phyloP scores from a whole-genome alignment of 176 grass and related monocot genomes.

The Triticum turgidum region DNA sequence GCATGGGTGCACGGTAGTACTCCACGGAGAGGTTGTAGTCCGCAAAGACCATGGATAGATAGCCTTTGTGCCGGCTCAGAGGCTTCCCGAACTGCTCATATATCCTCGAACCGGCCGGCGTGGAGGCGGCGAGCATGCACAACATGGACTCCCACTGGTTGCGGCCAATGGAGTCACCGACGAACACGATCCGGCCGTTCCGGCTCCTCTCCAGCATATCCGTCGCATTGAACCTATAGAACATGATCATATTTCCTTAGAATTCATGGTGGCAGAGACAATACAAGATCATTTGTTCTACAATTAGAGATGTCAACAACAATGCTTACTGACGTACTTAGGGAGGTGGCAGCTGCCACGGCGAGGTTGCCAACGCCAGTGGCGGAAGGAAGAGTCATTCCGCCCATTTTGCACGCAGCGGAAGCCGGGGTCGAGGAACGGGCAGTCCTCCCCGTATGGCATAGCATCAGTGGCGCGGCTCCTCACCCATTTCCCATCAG shows the following conservation, averaged over 20 bases:
- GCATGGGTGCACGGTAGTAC: constrained; percentile 34
- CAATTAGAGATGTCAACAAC: neutral
- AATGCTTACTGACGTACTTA: constrained; percentile 17
- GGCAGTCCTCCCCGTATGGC: neutral
- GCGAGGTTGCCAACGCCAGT: constrained; percentile 56
- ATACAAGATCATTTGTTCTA: neutral
- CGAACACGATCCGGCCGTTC: constrained; percentile 40
- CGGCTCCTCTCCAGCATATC: constrained; percentile 42
- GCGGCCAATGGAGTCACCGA: constrained; percentile 35
- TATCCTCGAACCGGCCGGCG: neutral
- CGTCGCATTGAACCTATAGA: constrained; percentile 25
- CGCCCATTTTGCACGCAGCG: constrained; percentile 31
- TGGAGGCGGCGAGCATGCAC: constrained; percentile 34
- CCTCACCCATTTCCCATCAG: neutral
- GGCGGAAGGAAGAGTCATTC: constrained; percentile 16
- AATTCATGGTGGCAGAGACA: no score
- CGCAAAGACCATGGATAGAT: constrained; percentile 37
- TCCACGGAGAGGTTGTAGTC: constrained; percentile 20
- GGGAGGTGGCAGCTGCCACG: constrained; percentile 33
- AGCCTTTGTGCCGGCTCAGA: constrained; percentile 36
- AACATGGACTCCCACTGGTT: constrained; percentile 55
- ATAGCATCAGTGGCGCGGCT: neutral
- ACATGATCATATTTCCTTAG: neutral
- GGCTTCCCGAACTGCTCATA: constrained; percentile 36
- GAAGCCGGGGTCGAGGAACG: neutral